phyloP scores from a whole-genome alignment of 2,329 filamentous ascomycete genomes.

The Metarhizium sp. region DNA sequence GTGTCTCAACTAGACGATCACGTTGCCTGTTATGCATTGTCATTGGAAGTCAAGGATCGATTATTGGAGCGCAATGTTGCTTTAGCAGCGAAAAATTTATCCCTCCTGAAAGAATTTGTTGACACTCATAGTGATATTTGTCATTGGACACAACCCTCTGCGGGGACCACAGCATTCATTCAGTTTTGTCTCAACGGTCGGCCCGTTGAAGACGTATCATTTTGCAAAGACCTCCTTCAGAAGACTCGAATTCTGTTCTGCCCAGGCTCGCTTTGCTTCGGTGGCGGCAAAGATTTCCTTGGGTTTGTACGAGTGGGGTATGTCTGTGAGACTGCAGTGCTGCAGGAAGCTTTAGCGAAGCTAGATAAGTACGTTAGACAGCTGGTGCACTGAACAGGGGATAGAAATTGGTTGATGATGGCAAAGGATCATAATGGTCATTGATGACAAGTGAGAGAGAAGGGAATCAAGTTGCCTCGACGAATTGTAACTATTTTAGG shows the following conservation, averaged over 20 bases:
- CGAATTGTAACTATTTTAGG: background rate
- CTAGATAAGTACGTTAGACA: constrained; percentile 29
- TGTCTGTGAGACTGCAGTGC: constrained; percentile 35
- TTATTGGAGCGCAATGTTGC: constrained; percentile 42
- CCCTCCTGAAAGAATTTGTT: background rate
- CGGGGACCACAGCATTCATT: constrained; percentile 54
- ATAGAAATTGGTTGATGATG: background rate
- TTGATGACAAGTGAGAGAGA: too few species aligned
- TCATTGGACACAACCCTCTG: background rate
- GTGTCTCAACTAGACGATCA: constrained; percentile 77
- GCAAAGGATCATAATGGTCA: background rate
- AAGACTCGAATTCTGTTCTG: constrained; percentile 65
- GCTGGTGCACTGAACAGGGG: background rate
- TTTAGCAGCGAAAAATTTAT: constrained; percentile 1
- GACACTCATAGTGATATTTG: constrained; percentile 1
- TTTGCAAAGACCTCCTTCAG: constrained; percentile 60
- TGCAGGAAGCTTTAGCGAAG: constrained; percentile 50
- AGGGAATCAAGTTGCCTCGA: too few species aligned
- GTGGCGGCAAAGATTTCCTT: constrained; percentile 52
- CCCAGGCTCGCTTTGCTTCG: constrained; percentile 67
- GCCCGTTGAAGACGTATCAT: constrained; percentile 60
- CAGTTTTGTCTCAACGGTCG: constrained; percentile 52
- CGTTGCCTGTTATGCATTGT: constrained; percentile 67
- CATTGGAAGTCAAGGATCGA: constrained; percentile 28
- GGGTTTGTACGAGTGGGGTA: constrained; percentile 74